Base-by-base conservation (phyloP, 495 filamentous ascomycete genomes). In the Chaetomium cochliodes region DNA sequence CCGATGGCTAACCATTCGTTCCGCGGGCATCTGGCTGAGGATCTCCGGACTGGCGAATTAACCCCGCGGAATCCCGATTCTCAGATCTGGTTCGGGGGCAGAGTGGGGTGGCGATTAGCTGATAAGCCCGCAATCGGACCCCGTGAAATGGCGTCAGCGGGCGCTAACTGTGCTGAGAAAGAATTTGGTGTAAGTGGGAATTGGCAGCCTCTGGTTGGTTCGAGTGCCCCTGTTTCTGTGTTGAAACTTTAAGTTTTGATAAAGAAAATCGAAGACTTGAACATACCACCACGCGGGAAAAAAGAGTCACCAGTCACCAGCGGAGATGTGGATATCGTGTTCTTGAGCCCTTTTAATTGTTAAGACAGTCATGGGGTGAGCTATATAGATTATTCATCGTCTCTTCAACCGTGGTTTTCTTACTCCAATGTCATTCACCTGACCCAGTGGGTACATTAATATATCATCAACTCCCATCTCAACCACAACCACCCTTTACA, bases 61-160 rank as follows among this genome's bases (percentile, higher is more conserved):
- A 26, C 56, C 67, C 69, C 69, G 69, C 71, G 67, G 71, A 73
- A 25, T 63, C 58, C 30, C 16, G 49, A 41, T 7, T n/a, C 23
- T 41, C 42, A 2, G 25, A 11, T 44, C 18, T 20, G 15, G n/a
- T 20, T 52, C 39, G 51, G 28, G 28, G 25, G 5, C 23, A 55
- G 22, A 15, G 66, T 33, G 52, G 66, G 62, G 66, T 59, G 66
- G 51, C 66, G 66, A 68, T 68, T 63, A 65, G 51, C n/a, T 23
- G 55, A 64, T 59, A 64, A 65, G 64, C 25, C 25, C 16, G 30
- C 51, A 3, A 20, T 37, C 25, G 1, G 58, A 41, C 46, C 62
- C 44, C 66, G 66, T 68, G 62, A 68, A 68, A 74, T 74, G 72
- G 72, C 72, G 72, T 74, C 72, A 74, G 67, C 65, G 60, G 63